Percentiles rank a stretch among this genome's conserved stretches.
Conservation (phyloP, 345 rosid species). For the Eucalyptus paniculata region DNA sequence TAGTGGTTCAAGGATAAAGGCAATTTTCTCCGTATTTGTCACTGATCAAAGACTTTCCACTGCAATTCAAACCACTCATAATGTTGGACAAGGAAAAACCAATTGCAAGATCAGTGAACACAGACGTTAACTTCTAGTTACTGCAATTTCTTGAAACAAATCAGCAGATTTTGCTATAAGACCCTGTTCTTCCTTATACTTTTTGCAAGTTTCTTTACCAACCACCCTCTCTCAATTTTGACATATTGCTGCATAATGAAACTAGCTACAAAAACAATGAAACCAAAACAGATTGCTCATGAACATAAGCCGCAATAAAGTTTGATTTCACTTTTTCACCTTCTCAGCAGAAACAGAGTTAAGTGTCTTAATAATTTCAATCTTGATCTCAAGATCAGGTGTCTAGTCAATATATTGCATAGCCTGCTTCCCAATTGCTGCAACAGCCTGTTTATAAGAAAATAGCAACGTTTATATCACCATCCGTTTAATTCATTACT, state of each 20-base stretch:
- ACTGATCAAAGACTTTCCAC: slow-evolving; percentile 94
- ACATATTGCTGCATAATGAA: slow-evolving; percentile 48
- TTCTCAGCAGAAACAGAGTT: slow-evolving; percentile 79
- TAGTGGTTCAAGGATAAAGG: slow-evolving; percentile 77
- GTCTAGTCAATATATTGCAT: slow-evolving; percentile 86
- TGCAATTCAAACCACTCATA: slow-evolving; percentile 1
- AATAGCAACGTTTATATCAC: background rate
- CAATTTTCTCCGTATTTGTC: slow-evolving; percentile 92
- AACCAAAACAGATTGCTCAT: background rate
- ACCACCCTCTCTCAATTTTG: slow-evolving; percentile 62
- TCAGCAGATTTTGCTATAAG: slow-evolving; percentile 82
- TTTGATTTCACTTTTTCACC: slow-evolving; percentile 12
- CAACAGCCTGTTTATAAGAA: slow-evolving; percentile 46
- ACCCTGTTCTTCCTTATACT: slow-evolving; percentile 80
- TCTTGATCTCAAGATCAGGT: slow-evolving; percentile 73
- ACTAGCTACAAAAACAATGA: background rate
- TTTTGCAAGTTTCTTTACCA: slow-evolving; percentile 77
- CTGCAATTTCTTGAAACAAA: slow-evolving; percentile 94
- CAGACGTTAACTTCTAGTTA: background rate
- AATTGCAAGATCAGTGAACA: background rate
- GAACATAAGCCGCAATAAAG: background rate
- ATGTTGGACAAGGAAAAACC: background rate
- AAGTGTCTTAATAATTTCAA: slow-evolving; percentile 70
- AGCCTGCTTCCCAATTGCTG: slow-evolving; percentile 94
- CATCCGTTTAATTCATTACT: background rate